A percentile compares a stretch with the other conserved stretches of the same genome.
Conservation (phyloP, 257 asterid genomes). For the Cynanchum wilfordii region DNA sequence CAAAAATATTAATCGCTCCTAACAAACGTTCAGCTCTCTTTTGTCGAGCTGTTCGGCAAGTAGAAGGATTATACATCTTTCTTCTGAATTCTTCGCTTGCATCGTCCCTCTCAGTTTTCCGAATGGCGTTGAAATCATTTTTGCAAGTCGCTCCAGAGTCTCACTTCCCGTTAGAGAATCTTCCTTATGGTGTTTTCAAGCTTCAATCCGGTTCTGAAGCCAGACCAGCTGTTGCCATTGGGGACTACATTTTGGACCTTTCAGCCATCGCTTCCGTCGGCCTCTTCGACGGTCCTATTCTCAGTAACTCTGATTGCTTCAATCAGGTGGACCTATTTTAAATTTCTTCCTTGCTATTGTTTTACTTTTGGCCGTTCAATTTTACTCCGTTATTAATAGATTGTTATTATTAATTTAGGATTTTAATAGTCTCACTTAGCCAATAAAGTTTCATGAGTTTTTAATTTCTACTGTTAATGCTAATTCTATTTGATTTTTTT, state of each 20-base stretch:
- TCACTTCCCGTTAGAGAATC: conserved; percentile 89
- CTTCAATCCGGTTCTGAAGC: conserved; percentile 48
- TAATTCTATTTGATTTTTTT: not conserved
- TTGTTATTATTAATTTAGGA: not conserved
- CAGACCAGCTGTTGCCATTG: conserved; percentile 84
- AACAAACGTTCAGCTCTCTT: no score
- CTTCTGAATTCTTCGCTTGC: no score
- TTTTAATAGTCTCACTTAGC: not conserved
- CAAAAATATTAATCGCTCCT: no score
- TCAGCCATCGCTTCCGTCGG: conserved; percentile 62
- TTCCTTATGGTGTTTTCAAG: conserved; percentile 93
- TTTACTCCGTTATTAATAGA: not conserved
- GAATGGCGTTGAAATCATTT: conserved; percentile 71
- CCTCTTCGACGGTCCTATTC: conserved; percentile 68
- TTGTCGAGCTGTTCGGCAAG: no score
- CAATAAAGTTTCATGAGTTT: not conserved
- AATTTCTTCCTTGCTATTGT: not conserved
- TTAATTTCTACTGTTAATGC: not conserved
- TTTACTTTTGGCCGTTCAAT: not conserved
- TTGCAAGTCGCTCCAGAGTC: conserved; percentile 70
- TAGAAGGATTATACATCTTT: no score
- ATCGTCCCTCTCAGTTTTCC: no score
- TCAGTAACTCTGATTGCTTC: conserved; percentile 64
- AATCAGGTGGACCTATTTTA: conserved; percentile 42
- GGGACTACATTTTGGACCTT: conserved; percentile 73